Evolutionary conservation across 441 rosid species (phyloP).

Genomic region (Adansonia rubrostipa): DNA sequence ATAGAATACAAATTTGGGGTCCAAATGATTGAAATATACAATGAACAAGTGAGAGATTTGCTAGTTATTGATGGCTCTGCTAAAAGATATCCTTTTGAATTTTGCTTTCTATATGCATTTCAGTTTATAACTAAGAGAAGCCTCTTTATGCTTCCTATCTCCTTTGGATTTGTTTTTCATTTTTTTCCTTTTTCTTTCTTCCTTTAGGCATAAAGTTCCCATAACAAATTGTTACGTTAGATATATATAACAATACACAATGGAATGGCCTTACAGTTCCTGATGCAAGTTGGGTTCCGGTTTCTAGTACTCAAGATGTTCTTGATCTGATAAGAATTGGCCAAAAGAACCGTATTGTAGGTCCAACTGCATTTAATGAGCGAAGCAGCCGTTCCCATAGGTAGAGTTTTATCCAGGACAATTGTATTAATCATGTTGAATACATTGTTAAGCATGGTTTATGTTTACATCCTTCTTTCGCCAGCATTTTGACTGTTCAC

Average conservation of each 20-base stretch:
- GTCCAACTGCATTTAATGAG: conserved; percentile 90
- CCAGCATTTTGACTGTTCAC: conserved; percentile 87
- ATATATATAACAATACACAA: conserved; percentile 85
- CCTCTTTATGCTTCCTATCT: neutral
- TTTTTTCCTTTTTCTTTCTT: too few species aligned
- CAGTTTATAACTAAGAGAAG: neutral
- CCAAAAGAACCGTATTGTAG: conserved; percentile 86
- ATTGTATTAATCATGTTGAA: conserved; percentile 17
- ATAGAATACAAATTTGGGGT: conserved; percentile 84
- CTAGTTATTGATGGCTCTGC: conserved; percentile 80
- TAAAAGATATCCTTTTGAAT: conserved; percentile 81
- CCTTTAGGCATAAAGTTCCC: conserved; percentile 33
- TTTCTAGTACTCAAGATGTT: conserved; percentile 79
- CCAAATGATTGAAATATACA: conserved; percentile 95
- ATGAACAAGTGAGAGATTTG: conserved; percentile 92
- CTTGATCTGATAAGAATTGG: conserved; percentile 88
- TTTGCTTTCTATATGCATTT: conserved; percentile 7
- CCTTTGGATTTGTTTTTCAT: neutral
- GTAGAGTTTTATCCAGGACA: conserved; percentile 32
- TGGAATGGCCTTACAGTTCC: conserved; percentile 94
- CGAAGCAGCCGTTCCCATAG: conserved; percentile 97
- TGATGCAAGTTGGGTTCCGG: conserved; percentile 86
- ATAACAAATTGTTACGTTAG: conserved; percentile 67
- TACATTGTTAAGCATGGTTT: conserved; percentile 7
- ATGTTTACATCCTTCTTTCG: conserved; percentile 15